Base-by-base conservation (phyloP, 352 stramenopile genomes). In the Phytopythium sindhum region DNA sequence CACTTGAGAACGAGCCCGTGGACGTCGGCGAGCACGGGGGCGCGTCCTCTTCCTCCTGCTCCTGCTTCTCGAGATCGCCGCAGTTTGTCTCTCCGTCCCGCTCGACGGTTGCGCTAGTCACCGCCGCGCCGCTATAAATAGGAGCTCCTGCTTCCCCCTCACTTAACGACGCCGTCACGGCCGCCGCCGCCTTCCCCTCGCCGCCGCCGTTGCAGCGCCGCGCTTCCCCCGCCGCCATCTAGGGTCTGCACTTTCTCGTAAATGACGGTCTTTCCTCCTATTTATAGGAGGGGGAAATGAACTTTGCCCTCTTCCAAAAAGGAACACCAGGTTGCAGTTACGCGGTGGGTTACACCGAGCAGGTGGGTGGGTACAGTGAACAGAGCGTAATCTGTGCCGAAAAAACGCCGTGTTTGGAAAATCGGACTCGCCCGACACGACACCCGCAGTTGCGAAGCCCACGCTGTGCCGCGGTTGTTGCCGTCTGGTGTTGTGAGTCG, bases 261-360 rank as follows among this genome's bases (percentile, higher is more conserved):
- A 48, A 48, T 48, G 42, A 48, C 44, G n/a, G 10, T 19, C 44
- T 31, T 51, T 51, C 44, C 21, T 51, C 44, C 29, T 51, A 51
- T 51, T 51, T 51, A 51, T 51, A 51, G 44, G n/a, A 26, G 23
- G 44, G 44, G 44, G n/a, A 29, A 51, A 51, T 23, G 44, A 51
- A 51, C 44, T 28, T 31, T 31, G 44, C 33, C 33, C 33, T 39
- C 33, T 10, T 10, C 33, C 5, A 10, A 39, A 35, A 39, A 39
- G 33, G 33, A 39, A 39, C n/a, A 51, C 17, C 23, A 3, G 44
- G 44, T 51, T 51, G 44, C 44, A 51, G 44, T 51, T 51, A 26
- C 42, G 44, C 23, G 44, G 7, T 10, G 44, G 44, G 44, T 10
- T 51, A 51, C 44, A 31, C 44, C 42, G 21, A 23, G 42, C 21